Conservation (phyloP, 2,329 filamentous ascomycete genomes). For the Leptodontidium sp. region DNA sequence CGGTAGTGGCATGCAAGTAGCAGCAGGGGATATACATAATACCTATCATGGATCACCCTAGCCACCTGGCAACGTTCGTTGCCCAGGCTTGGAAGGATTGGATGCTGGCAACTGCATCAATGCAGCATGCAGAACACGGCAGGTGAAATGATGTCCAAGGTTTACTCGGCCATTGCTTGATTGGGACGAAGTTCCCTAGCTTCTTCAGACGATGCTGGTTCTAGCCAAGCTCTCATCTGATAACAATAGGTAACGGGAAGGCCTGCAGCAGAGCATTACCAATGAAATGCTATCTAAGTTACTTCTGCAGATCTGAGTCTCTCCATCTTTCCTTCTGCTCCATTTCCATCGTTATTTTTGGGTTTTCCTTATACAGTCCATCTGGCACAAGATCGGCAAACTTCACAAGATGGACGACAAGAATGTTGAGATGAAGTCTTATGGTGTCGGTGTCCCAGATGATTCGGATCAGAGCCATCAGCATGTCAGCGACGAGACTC, state of each 20-base stretch:
- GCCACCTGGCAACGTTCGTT: not conserved
- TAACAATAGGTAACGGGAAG: not conserved
- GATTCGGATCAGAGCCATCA: conserved; percentile 7
- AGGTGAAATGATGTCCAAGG: conserved; percentile 6
- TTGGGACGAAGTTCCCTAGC: conserved; percentile 1
- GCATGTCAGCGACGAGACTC: not conserved
- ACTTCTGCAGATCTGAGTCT: conserved; percentile 4
- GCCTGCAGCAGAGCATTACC: not conserved
- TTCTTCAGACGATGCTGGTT: not conserved
- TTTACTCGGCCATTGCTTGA: conserved; percentile 10
- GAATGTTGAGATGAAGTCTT: conserved; percentile 25
- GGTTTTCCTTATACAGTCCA: not conserved
- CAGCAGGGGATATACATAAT: not conserved
- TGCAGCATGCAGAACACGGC: conserved; percentile 8
- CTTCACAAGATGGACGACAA: conserved; percentile 35
- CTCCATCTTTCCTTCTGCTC: conserved; percentile 2
- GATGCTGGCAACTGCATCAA: conserved; percentile 12
- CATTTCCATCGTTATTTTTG: not conserved
- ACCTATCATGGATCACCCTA: not conserved
- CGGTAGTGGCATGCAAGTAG: conserved; percentile 1
- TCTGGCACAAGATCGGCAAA: not conserved
- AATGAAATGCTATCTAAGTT: not conserved
- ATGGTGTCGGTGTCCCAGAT: conserved; percentile 18
- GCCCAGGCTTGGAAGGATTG: not conserved
- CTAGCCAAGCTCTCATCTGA: not conserved